These are phyloP conservation scores for Chlorencoelia australis DNA, from an alignment of 2,329 filamentous ascomycete genomes.

Conservation along the genomic window DNA sequence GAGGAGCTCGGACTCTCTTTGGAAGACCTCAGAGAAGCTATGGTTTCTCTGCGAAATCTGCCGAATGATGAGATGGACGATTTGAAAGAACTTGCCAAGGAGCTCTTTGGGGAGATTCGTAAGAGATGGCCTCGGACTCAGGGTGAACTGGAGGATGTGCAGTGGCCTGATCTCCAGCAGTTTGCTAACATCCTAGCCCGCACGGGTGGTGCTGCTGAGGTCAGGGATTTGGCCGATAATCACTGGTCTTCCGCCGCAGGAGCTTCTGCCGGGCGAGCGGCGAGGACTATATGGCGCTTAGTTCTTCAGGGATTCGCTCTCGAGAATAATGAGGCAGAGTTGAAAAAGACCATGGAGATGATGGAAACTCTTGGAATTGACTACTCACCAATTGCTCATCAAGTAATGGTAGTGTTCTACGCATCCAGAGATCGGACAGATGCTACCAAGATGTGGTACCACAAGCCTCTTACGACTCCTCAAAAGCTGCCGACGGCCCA, in stretches of 20 bases:
- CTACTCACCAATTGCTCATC: constrained; percentile 38
- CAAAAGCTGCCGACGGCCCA: constrained; percentile 24
- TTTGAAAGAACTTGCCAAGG: constrained; percentile 16
- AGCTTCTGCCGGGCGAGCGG: background rate
- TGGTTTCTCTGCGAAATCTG: constrained; percentile 11
- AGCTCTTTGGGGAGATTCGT: constrained; percentile 16
- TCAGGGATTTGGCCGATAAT: constrained; percentile 13
- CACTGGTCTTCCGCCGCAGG: background rate
- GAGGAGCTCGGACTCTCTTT: constrained; percentile 9
- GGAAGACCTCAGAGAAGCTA: constrained; percentile 12
- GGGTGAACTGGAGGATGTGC: too few species aligned
- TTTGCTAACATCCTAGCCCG: constrained; percentile 15
- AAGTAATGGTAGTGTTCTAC: constrained; percentile 52
- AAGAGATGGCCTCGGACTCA: constrained; percentile 1
- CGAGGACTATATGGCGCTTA: constrained; percentile 32
- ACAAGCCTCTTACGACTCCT: constrained; percentile 31
- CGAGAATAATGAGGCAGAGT: constrained; percentile 47
- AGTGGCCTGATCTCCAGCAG: background rate
- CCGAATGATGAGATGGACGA: constrained; percentile 15
- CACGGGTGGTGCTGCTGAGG: constrained; percentile 19
- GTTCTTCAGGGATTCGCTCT: constrained; percentile 52
- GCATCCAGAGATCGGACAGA: constrained; percentile 44
- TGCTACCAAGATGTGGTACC: constrained; percentile 60
- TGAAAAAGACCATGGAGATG: constrained; percentile 45
- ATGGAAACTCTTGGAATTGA: constrained; percentile 38